Evolutionary conservation across 2,329 filamentous ascomycete species (phyloP).

Genomic region (Diaporthe sp.): DNA sequence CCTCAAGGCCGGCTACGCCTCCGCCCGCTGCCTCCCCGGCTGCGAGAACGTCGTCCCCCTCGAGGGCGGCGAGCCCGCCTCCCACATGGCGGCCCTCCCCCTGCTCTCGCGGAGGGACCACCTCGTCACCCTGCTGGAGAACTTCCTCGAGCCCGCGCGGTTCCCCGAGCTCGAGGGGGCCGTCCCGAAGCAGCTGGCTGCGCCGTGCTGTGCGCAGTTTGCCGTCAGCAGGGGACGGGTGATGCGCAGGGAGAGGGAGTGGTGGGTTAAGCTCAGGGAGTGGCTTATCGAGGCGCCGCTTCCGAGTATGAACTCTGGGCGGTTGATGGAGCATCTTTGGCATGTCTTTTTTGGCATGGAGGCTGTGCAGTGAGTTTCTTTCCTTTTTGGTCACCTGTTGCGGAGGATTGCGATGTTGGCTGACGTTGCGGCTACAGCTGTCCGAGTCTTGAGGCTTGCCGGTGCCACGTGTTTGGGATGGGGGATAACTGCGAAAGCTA

Average conservation of each 20-base stretch:
- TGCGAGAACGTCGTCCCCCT: slow-evolving; percentile 43
- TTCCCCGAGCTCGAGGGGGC: slow-evolving; percentile 34
- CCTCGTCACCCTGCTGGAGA: slow-evolving; percentile 38
- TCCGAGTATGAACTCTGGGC: slow-evolving; percentile 55
- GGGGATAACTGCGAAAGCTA: slow-evolving; percentile 38
- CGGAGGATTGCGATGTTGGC: background rate
- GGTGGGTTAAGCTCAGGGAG: slow-evolving; percentile 57
- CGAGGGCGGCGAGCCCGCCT: slow-evolving; percentile 14
- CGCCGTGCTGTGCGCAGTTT: slow-evolving; percentile 65
- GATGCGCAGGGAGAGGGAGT: slow-evolving; percentile 48
- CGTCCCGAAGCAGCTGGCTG: slow-evolving; percentile 50
- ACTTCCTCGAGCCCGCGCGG: slow-evolving; percentile 36
- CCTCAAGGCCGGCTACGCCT: slow-evolving; percentile 65
- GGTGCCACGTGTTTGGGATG: slow-evolving; percentile 39
- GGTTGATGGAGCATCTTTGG: slow-evolving; percentile 65
- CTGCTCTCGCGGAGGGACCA: slow-evolving; percentile 33
- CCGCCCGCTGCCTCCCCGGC: slow-evolving; percentile 61
- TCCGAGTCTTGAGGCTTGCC: slow-evolving; percentile 36
- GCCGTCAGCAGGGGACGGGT: slow-evolving; percentile 58
- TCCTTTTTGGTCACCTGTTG: background rate
- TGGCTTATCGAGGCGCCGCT: slow-evolving; percentile 59
- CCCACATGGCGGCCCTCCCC: background rate
- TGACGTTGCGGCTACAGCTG: slow-evolving; percentile 30
- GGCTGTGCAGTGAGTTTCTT: slow-evolving; percentile 35
- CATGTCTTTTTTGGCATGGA: slow-evolving; percentile 52